These are phyloP conservation scores for Aspergillus bridgeri DNA, from an alignment of 495 filamentous ascomycete genomes.

Conservation along the genomic window DNA sequence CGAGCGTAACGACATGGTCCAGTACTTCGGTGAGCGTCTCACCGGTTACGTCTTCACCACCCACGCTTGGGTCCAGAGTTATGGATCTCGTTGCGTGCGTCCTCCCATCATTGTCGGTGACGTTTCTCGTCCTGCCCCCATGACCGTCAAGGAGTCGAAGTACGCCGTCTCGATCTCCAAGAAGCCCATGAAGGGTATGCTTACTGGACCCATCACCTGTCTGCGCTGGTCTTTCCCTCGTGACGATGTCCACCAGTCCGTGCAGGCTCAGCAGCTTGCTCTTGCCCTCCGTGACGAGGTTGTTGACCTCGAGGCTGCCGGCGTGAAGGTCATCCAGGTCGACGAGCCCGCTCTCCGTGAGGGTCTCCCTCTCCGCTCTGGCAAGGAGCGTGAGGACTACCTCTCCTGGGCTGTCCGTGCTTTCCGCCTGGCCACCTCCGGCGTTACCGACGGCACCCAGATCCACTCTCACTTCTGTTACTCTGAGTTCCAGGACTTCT, in stretches of 20 bases:
- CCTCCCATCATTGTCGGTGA: conserved; percentile 98
- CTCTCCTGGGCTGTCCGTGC: conserved; percentile 93
- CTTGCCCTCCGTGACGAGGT: conserved; percentile 98
- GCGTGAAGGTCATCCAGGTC: conserved; percentile 96
- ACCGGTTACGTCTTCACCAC: conserved; percentile 98
- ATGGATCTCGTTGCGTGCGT: conserved; percentile 96
- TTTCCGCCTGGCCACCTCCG: conserved; percentile 90
- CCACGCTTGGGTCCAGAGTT: conserved; percentile 96
- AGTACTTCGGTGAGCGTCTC: conserved; percentile 98
- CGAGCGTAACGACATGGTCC: conserved; percentile 99
- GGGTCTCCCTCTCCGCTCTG: conserved; percentile 92
- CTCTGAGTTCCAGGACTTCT: conserved; percentile 99
- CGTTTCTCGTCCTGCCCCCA: conserved; percentile 89
- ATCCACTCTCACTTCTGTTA: conserved; percentile 99
- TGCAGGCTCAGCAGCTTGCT: conserved; percentile 97
- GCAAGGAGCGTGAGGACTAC: conserved; percentile 90
- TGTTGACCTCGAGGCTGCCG: conserved; percentile 91
- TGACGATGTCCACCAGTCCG: conserved; percentile 97
- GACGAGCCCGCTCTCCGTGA: conserved; percentile 99
- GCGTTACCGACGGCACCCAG: conserved; percentile 89
- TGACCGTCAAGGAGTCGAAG: conserved; percentile 99
- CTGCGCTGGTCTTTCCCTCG: conserved; percentile 99
- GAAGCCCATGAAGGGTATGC: conserved; percentile 99
- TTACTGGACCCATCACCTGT: conserved; percentile 98
- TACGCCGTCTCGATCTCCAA: conserved; percentile 93